Percentiles rank a stretch among this genome's conserved stretches.
Conservation (phyloP, 208 protist species). For the Trypanosoma mega region DNA sequence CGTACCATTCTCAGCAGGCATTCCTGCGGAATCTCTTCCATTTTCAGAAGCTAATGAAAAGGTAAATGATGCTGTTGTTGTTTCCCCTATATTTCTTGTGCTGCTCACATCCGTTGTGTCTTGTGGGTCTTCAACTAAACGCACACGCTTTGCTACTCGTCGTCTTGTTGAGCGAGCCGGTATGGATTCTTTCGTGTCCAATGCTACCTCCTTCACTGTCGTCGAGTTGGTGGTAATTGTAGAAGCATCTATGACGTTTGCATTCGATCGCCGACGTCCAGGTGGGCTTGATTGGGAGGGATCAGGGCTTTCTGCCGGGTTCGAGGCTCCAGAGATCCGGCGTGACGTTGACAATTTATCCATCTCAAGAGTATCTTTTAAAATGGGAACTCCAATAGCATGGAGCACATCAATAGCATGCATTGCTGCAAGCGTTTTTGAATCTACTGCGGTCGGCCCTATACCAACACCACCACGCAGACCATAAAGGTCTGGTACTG, state of each 20-base stretch:
- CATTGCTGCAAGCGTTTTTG: conserved; percentile 72
- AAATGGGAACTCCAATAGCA: conserved; percentile 41
- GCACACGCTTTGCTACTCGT: conserved; percentile 25
- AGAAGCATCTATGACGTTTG: too few relatives aligned
- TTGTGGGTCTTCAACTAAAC: neutral
- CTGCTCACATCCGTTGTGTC: neutral
- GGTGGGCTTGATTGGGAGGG: conserved; percentile 34
- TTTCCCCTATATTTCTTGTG: neutral
- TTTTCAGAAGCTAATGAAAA: too few relatives aligned
- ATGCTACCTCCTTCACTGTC: too few relatives aligned
- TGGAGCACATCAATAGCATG: conserved; percentile 81
- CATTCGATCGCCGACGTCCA: conserved; percentile 28
- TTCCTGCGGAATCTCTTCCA: too few relatives aligned
- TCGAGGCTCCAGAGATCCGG: conserved; percentile 1
- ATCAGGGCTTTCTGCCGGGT: conserved; percentile 12
- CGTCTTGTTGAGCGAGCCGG: conserved; percentile 7
- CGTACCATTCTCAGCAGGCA: too few relatives aligned
- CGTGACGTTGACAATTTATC: conserved; percentile 13
- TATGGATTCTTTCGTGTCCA: conserved; percentile 9
- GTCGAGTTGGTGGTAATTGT: too few relatives aligned
- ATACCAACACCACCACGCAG: conserved; percentile 84
- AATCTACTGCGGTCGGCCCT: conserved; percentile 43
- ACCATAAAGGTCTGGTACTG: conserved; percentile 60
- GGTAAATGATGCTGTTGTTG: too few relatives aligned
- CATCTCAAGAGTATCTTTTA: neutral